Conservation (phyloP, 208 protist genomes). For the Tritrichomonas foetus region DNA sequence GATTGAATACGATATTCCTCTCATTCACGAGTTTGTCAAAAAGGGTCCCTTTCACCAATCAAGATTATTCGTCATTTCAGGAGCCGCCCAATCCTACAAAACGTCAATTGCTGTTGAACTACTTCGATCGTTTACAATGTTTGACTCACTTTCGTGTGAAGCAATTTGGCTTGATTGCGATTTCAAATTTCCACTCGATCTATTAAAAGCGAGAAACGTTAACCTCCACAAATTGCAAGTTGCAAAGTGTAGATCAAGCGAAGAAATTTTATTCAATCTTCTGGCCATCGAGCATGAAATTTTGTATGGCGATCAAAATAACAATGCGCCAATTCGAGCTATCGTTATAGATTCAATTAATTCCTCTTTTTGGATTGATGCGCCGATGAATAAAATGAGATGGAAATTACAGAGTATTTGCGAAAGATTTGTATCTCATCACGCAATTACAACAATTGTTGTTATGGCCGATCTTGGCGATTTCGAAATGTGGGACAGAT, state of each 20-base stretch:
- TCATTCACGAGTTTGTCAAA: background rate
- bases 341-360: background rate
- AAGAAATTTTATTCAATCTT: background rate
- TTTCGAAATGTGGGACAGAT: background rate
- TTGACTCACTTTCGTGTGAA: background rate
- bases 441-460: background rate
- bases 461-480: background rate
- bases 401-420: background rate
- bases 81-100: background rate
- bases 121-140: background rate
- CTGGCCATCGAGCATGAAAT: background rate
- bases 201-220: background rate
- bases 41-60: background rate
- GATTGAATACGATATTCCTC: background rate
- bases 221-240: background rate
- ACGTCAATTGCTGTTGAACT: background rate
- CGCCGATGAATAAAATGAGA: background rate
- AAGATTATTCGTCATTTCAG: background rate
- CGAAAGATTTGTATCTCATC: background rate
- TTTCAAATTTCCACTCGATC: background rate
- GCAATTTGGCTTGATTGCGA: background rate
- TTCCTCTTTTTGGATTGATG: slow-evolving; percentile 3
- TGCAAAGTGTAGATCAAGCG: background rate
- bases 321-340: background rate
- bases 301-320: background rate